These are phyloP conservation scores for Globisporangium ultimum DNA, from an alignment of 352 stramenopile species.

Conservation along the genomic window DNA sequence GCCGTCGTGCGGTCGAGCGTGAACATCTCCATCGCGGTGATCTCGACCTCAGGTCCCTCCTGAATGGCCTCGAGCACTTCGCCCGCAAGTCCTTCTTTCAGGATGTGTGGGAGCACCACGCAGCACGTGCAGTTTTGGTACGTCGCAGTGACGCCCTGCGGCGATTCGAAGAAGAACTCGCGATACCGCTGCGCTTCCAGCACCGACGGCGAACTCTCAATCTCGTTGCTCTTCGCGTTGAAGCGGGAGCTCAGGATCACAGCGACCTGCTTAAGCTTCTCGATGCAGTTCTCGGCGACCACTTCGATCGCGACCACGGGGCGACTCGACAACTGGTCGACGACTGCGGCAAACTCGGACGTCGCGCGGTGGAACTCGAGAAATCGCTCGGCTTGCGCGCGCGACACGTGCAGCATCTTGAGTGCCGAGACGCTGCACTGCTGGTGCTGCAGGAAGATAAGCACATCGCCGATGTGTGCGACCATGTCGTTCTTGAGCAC, in stretches of 20 bases:
- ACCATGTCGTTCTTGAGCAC: conserved; percentile 60
- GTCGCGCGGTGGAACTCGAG: conserved; percentile 39
- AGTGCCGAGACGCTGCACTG: conserved; percentile 74
- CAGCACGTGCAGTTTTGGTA: conserved; percentile 91
- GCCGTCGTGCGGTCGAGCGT: conserved; percentile 82
- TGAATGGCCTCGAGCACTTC: conserved; percentile 86
- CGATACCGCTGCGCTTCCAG: conserved; percentile 54
- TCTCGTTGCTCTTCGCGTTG: conserved; percentile 31
- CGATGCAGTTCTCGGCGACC: conserved; percentile 67
- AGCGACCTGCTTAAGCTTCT: conserved; percentile 53
- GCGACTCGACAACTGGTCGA: conserved; percentile 34
- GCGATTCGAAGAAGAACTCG: conserved; percentile 61
- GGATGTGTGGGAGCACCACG: conserved; percentile 90
- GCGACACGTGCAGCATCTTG: conserved; percentile 66
- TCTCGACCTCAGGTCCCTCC: conserved; percentile 49
- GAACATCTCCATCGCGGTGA: conserved; percentile 90
- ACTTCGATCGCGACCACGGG: conserved; percentile 74
- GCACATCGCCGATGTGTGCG: conserved; percentile 38
- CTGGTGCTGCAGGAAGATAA: conserved; percentile 58
- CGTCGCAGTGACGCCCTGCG: conserved; percentile 56
- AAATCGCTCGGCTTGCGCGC: conserved; percentile 52
- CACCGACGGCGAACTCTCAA: conserved; percentile 48
- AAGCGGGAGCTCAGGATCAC: conserved; percentile 42
- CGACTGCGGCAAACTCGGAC: conserved; percentile 23
- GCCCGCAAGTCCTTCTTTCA: conserved; percentile 82